These are phyloP conservation scores for Hemisphaericaspora nanyangensis DNA, from an alignment of 805 yeast genomes.

Conservation along the genomic window DNA sequence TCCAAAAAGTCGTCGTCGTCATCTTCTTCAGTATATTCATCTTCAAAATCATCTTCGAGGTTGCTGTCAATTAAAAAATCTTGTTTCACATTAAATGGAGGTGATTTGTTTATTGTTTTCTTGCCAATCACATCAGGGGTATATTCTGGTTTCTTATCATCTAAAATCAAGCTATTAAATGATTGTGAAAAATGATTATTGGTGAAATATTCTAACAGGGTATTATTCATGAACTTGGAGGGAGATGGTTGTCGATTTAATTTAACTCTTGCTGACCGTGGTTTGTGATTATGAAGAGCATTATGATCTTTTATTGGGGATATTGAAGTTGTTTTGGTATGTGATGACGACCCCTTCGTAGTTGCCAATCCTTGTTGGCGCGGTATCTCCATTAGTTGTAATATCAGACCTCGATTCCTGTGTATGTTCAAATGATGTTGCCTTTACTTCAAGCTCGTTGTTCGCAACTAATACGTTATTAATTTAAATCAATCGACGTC, in stretches of 20 bases:
- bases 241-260: constrained; percentile 2
- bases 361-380: not conserved
- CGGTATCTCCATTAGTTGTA: no score
- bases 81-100: constrained; percentile 38
- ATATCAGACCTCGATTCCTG: no score
- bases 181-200: constrained; percentile 39
- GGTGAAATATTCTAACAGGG: constrained; percentile 28
- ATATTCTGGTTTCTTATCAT: constrained; percentile 18
- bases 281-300: no score
- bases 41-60: constrained; percentile 17
- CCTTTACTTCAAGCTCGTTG: no score
- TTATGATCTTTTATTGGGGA: no score
- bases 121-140: constrained; percentile 3
- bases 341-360: no score
- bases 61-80: constrained; percentile 16
- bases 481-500: no score
- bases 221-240: constrained; percentile 1
- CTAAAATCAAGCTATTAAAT: constrained; percentile 40
- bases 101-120: constrained; percentile 34
- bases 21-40: constrained; percentile 10
- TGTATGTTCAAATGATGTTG: no score
- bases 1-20: constrained; percentile 12
- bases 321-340: not conserved
- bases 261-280: not conserved
- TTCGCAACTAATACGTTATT: no score